Percentiles rank a stretch among this genome's conserved stretches.
These are phyloP conservation scores for Eragrostis nindensis DNA, from an alignment of 176 grass and related monocot genomes.

Conservation along the genomic window DNA sequence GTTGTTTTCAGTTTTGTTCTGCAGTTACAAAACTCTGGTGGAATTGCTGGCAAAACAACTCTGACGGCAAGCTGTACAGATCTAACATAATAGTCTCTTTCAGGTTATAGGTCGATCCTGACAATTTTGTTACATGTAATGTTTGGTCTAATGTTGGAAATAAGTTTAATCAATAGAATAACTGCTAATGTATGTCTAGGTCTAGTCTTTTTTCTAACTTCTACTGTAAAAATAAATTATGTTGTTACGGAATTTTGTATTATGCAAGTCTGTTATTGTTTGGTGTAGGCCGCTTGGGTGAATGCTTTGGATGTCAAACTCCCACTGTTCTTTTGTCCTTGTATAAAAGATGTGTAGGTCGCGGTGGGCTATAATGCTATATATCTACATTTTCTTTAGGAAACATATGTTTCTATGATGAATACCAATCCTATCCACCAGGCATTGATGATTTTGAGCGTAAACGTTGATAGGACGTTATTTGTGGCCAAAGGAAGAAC, in stretches of 20 bases:
- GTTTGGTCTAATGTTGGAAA: background rate
- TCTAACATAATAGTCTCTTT: constrained; percentile 40
- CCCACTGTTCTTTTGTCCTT: background rate
- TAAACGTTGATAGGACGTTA: too few species aligned
- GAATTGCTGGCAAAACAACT: background rate
- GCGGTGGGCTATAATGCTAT: background rate
- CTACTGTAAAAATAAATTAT: constrained; percentile 11
- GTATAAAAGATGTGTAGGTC: background rate
- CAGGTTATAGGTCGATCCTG: constrained; percentile 20
- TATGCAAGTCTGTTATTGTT: constrained; percentile 9
- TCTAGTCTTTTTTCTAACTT: constrained; percentile 8
- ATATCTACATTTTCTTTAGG: background rate
- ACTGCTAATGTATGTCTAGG: constrained; percentile 24
- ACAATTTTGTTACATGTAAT: constrained; percentile 32
- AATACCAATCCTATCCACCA: too few species aligned
- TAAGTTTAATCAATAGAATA: constrained; percentile 29
- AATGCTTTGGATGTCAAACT: constrained; percentile 10
- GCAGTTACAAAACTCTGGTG: constrained; percentile 37
- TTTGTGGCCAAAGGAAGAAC: too few species aligned
- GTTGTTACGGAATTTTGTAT: background rate
- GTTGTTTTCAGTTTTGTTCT: background rate
- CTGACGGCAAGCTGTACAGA: constrained; percentile 48
- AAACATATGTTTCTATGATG: background rate
- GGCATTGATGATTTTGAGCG: too few species aligned
- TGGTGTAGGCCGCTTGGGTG: background rate